Percentiles rank a stretch among this genome's conserved stretches.
Evolutionary conservation across 352 stramenopile genomes (phyloP).

Genomic region (Pythium sukuiense): DNA sequence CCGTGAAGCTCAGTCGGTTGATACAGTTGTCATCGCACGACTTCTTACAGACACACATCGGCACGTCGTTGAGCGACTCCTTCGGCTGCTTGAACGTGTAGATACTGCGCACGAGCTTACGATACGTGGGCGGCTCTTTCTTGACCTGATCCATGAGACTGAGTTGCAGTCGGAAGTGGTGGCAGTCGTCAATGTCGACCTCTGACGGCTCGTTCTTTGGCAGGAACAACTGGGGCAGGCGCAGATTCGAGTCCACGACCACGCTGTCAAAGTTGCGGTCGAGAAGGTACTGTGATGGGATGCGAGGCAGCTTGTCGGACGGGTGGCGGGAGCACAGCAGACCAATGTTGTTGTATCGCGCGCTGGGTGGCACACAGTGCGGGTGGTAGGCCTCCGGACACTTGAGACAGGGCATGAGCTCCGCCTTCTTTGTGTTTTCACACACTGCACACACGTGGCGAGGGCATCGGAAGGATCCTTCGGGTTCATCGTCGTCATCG

Average conservation of each 20-base stretch:
- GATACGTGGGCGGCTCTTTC: constrained; percentile 72
- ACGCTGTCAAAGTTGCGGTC: constrained; percentile 66
- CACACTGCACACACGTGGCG: constrained; percentile 84
- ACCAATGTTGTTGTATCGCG: constrained; percentile 91
- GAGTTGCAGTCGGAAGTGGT: constrained; percentile 80
- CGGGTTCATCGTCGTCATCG: constrained; percentile 51
- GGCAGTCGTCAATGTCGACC: constrained; percentile 46
- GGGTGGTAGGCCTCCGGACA: constrained; percentile 93
- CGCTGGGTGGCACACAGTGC: constrained; percentile 89
- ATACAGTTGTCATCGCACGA: constrained; percentile 92
- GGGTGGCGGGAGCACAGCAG: constrained; percentile 90
- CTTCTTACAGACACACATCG: constrained; percentile 76
- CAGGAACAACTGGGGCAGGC: constrained; percentile 78
- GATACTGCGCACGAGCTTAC: constrained; percentile 73
- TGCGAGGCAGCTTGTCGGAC: constrained; percentile 69
- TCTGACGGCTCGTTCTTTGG: constrained; percentile 61
- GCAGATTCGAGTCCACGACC: constrained; percentile 75
- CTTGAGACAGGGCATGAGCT: constrained; percentile 91
- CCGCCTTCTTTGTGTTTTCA: constrained; percentile 73
- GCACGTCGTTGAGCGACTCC: constrained; percentile 70
- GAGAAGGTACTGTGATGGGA: constrained; percentile 69
- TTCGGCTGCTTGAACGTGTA: constrained; percentile 88
- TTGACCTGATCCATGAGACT: constrained; percentile 74
- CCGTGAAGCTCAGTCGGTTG: constrained; percentile 91
- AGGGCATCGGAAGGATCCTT: constrained; percentile 83